Evolutionary conservation across 345 rosid genomes (phyloP), one percentile per base, ranked within the genome.

Genomic region (Corchorus capsularis): DNA sequence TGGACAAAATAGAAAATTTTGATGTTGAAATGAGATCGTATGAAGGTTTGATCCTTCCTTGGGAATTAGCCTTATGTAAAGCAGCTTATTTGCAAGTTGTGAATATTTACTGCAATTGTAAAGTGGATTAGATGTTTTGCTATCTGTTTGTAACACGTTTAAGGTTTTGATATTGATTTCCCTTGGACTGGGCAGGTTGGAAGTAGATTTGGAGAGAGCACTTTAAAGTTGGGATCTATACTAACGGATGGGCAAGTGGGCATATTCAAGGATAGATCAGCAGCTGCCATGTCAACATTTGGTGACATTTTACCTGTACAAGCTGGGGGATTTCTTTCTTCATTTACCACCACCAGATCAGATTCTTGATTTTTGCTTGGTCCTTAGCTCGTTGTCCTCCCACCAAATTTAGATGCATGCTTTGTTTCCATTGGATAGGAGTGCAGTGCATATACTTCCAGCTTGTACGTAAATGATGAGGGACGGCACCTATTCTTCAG

Each of bases 271-370:
- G 98, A 96, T 79, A 87, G 95, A 88, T 93, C 99, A 53, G 94
- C 97, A 7, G 87, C 99, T 35, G 95, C 98, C 72, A 92, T 96
- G 94, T 96, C 98, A 43, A 89, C 98, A 8, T 96, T 96, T 72
- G 97, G 99, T 45, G 99, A 96, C 83, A 94, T 96, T 80, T 83
- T 96, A 77, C 99, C 99, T 4, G 90, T 87, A 65, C 98, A 92
- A 79, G 99, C 99, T 39, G 95, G 97, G 0, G 97, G 98, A 75
- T 94, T 96, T 81, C 98, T 96, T 85, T 96, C 99, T 73, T 96
- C 99, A 66, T 93, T 96, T 82, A 93, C 99, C 6, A 76, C 89
- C 43, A 81, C 87, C 63, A 84, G 94, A 85, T 83, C 88, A 19
- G 93, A 91, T 78, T 84, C 83, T 80, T 86, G 80, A 84, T 65